These are phyloP conservation scores for Zanthoxylum bungeanum DNA, from an alignment of 345 rosid genomes.

Conservation along the genomic window DNA sequence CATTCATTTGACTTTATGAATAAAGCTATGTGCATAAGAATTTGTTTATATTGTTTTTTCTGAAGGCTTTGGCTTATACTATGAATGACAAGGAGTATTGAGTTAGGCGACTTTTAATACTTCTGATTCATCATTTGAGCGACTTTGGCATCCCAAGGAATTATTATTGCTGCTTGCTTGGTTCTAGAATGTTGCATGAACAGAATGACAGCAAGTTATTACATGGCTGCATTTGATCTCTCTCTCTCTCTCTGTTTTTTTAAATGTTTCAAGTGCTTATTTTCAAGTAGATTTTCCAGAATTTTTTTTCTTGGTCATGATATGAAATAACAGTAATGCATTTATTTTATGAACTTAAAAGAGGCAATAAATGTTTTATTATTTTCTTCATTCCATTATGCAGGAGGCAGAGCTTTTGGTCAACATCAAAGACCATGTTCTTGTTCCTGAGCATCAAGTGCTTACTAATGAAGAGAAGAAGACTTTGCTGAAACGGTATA, in stretches of 20 bases:
- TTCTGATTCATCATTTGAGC: background rate
- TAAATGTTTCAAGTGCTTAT: background rate
- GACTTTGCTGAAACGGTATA: conserved; percentile 70
- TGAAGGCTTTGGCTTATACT: background rate
- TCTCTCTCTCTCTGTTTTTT: background rate
- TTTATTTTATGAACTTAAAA: background rate
- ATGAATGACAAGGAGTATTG: background rate
- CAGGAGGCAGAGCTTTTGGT: conserved; percentile 74
- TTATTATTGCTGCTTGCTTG: background rate
- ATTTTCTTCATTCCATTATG: conserved; percentile 9
- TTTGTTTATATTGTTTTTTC: background rate
- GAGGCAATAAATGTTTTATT: background rate
- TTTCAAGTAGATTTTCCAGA: background rate
- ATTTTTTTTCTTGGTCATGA: background rate
- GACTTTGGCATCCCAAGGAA: background rate
- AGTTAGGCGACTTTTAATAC: background rate
- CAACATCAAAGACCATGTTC: conserved; percentile 73
- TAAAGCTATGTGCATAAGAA: background rate
- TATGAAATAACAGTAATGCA: background rate
- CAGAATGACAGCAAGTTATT: background rate
- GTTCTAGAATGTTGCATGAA: background rate
- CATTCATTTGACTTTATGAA: background rate
- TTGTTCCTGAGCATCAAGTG: conserved; percentile 80
- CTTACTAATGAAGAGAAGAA: conserved; percentile 72
- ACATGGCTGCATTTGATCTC: background rate